Conservation (phyloP, 805 yeast genomes). For the Lipomyces starkeyi region DNA sequence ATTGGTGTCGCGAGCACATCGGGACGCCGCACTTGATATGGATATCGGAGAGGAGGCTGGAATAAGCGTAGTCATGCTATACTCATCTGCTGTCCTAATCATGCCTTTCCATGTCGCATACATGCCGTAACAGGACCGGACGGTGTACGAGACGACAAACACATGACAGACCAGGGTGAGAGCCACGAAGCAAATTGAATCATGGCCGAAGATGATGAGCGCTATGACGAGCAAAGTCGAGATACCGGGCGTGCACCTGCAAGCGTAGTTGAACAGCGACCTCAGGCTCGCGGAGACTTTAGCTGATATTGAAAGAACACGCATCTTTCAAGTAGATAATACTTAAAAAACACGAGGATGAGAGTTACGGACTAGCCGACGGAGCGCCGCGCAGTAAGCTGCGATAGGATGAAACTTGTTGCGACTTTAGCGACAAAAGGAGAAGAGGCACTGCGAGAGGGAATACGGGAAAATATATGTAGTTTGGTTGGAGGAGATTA, state of each 20-base stretch:
- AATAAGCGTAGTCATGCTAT: no score
- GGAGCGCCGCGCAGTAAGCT: background rate
- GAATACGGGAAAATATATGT: no score
- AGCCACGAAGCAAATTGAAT: slow-evolving; percentile 6
- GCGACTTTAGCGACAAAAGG: no score
- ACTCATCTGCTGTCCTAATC: background rate
- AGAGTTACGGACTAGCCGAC: background rate
- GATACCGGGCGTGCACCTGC: slow-evolving; percentile 25
- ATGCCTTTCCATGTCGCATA: slow-evolving; percentile 15
- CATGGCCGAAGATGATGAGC: background rate
- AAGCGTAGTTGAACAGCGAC: slow-evolving; percentile 7
- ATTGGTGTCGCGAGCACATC: background rate
- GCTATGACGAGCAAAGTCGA: slow-evolving; percentile 22
- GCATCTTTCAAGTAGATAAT: slow-evolving; percentile 11
- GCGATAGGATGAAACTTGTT: no score
- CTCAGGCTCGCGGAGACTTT: slow-evolving; percentile 6
- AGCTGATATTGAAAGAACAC: slow-evolving; percentile 17
- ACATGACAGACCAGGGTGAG: slow-evolving; percentile 27
- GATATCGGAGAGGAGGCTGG: background rate
- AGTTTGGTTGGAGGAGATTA: no score
- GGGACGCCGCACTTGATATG: background rate
- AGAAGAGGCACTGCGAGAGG: no score
- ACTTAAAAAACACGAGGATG: background rate
- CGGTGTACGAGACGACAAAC: slow-evolving; percentile 30
- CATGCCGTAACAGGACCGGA: slow-evolving; percentile 37